These are phyloP conservation scores for Leccinum pachyderme DNA, from an alignment of 1,284 basidiomycete genomes.

Conservation along the genomic window DNA sequence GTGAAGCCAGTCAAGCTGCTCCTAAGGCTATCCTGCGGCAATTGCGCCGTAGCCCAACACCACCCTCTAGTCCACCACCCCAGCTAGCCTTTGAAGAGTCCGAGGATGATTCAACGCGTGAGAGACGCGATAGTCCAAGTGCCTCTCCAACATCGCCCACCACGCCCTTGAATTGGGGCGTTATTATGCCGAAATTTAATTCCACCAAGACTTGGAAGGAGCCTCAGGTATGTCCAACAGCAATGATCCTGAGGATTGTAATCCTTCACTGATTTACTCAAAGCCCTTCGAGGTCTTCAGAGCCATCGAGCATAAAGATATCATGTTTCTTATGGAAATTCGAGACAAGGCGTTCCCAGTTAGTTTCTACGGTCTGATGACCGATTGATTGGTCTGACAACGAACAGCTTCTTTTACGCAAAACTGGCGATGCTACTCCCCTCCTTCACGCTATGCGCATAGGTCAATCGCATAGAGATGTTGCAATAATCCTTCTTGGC, in stretches of 20 bases:
- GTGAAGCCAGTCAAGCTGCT: slow-evolving; percentile 59
- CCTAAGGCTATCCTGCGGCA: slow-evolving; percentile 53
- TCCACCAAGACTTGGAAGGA: slow-evolving; percentile 47
- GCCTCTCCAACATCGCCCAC: slow-evolving; percentile 34
- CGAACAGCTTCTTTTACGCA: slow-evolving; percentile 63
- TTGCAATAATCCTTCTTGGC: slow-evolving; percentile 73
- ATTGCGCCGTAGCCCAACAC: slow-evolving; percentile 43
- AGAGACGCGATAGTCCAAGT: slow-evolving; percentile 29
- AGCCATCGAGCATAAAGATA: slow-evolving; percentile 71
- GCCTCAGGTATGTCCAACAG: slow-evolving; percentile 49
- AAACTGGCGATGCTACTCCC: slow-evolving; percentile 72
- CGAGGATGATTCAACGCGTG: slow-evolving; percentile 13
- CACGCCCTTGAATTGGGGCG: slow-evolving; percentile 25
- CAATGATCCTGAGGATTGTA: neutral
- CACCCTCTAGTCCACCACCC: slow-evolving; percentile 23
- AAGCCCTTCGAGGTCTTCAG: slow-evolving; percentile 74
- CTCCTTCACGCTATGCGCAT: slow-evolving; percentile 80
- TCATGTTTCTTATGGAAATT: slow-evolving; percentile 76
- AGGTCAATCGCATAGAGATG: slow-evolving; percentile 68
- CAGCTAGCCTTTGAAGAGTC: slow-evolving; percentile 20
- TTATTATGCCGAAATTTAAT: slow-evolving; percentile 16
- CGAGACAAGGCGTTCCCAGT: slow-evolving; percentile 77
- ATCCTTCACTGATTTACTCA: neutral
- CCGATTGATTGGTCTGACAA: slow-evolving; percentile 4
- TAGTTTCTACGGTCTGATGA: slow-evolving; percentile 11